These are phyloP conservation scores for Aureoboletus auriporus DNA, from an alignment of 768 basidiomycete genomes.

Conservation along the genomic window DNA sequence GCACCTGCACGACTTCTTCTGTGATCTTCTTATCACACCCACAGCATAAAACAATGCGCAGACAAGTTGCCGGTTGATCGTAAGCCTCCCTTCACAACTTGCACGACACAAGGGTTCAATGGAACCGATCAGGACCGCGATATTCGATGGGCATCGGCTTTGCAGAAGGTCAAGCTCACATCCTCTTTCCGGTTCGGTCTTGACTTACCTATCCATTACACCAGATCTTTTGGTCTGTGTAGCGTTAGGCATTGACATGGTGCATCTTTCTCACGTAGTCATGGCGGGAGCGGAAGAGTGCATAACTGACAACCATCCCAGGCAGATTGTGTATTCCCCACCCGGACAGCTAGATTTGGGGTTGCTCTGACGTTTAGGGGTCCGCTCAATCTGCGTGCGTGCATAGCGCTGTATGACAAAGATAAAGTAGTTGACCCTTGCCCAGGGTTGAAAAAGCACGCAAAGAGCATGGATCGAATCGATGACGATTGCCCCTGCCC, in stretches of 20 bases:
- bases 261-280: slow-evolving; percentile 25
- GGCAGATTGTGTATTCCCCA: slow-evolving; percentile 95
- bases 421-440: slow-evolving; percentile 4
- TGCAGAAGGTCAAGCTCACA: slow-evolving; percentile 63
- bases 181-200: background rate
- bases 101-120: slow-evolving; percentile 7
- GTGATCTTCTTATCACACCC: slow-evolving; percentile 10
- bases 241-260: slow-evolving; percentile 92
- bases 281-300: background rate
- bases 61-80: slow-evolving; percentile 75
- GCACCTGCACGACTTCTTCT: background rate
- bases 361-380: slow-evolving; percentile 81
- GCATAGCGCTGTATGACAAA: background rate
- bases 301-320: slow-evolving; percentile 22
- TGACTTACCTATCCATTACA: background rate
- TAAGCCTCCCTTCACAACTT: slow-evolving; percentile 32
- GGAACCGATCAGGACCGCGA: slow-evolving; percentile 57
- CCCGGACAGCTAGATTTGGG: slow-evolving; percentile 87
- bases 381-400: slow-evolving; percentile 74
- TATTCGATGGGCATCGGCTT: slow-evolving; percentile 94
- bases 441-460: slow-evolving; percentile 57
- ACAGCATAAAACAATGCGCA: slow-evolving; percentile 78
- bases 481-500: slow-evolving; percentile 81
- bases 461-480: slow-evolving; percentile 65
- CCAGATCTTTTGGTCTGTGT: slow-evolving; percentile 86